A percentile compares a stretch with the other conserved stretches of the same genome.
Conservation (phyloP, 768 basidiomycete genomes). For the Gymnopilus dilepis region DNA sequence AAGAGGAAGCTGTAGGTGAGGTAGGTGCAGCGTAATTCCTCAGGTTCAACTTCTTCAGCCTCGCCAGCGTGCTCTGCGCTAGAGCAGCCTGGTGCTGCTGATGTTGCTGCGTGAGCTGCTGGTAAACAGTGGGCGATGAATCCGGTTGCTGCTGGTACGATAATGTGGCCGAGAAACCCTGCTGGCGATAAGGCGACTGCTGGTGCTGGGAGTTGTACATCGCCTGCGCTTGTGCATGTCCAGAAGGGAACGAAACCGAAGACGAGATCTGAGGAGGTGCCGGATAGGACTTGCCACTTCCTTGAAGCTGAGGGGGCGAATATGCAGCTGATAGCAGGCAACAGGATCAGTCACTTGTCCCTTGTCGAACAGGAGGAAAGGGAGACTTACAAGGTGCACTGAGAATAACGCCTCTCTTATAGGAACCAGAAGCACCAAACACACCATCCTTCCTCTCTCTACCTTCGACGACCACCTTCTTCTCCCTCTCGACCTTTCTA, state of each 20-base stretch:
- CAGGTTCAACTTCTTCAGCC: conserved; percentile 46
- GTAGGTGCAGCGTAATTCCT: conserved; percentile 58
- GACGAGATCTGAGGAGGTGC: conserved; percentile 24
- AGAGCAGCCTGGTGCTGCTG: conserved; percentile 29
- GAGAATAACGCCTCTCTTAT: conserved; percentile 27
- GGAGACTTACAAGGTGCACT: conserved; percentile 40
- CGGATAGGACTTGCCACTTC: conserved; percentile 11
- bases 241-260: conserved; percentile 20
- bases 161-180: not conserved
- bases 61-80: conserved; percentile 38
- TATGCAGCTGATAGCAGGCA: conserved; percentile 11
- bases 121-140: conserved; percentile 5
- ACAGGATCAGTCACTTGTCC: not conserved
- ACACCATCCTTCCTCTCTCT: conserved; percentile 7
- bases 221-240: not conserved
- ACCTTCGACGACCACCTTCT: conserved; percentile 16
- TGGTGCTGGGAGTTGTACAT: not conserved
- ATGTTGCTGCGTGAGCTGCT: conserved; percentile 16
- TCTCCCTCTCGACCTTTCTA: conserved; percentile 17
- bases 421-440: conserved; percentile 5
- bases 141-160: not conserved
- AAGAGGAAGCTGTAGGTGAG: conserved; percentile 3
- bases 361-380: conserved; percentile 9
- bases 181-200: conserved; percentile 15
- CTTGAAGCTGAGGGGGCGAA: not conserved